Evolutionary conservation across 352 stramenopile genomes (phyloP).

Genomic region (Phytopythium boreale): DNA sequence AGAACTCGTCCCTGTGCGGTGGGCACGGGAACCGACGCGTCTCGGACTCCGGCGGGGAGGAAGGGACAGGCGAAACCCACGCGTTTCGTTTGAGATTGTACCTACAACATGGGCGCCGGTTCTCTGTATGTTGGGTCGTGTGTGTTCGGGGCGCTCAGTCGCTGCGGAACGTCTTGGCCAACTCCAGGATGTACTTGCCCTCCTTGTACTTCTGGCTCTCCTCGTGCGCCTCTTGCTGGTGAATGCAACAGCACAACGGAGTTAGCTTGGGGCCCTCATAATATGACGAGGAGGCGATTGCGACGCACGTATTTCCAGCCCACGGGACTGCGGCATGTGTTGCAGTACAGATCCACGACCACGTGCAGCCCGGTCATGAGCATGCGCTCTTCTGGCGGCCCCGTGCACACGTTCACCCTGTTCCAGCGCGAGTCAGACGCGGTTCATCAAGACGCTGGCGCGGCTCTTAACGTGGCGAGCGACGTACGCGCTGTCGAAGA

Average conservation of each 20-base stretch:
- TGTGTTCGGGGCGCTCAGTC: slow-evolving; percentile 9
- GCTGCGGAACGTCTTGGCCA: slow-evolving; percentile 77
- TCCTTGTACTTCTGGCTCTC: slow-evolving; percentile 95
- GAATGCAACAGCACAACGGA: not conserved
- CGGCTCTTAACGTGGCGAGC: no score
- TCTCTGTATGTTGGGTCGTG: not conserved
- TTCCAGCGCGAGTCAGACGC: not conserved
- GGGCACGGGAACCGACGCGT: not conserved
- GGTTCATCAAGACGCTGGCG: no score
- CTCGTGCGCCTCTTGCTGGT: slow-evolving; percentile 89
- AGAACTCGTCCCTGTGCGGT: slow-evolving; percentile 3
- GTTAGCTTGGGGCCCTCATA: not conserved
- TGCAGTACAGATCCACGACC: slow-evolving; percentile 94
- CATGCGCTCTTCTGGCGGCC: slow-evolving; percentile 86
- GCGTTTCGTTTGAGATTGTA: not conserved
- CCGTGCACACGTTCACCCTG: slow-evolving; percentile 87
- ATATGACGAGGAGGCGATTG: not conserved
- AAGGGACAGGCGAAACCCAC: no score
- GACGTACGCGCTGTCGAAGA: slow-evolving; percentile 88
- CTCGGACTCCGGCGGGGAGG: no score
- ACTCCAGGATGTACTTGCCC: slow-evolving; percentile 96
- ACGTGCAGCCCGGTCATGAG: slow-evolving; percentile 94
- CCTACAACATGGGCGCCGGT: not conserved
- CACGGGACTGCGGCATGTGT: slow-evolving; percentile 87
- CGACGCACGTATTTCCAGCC: slow-evolving; percentile 93